Evolutionary conservation across 2,329 filamentous ascomycete genomes (phyloP).

Genomic region (Cercospora berteroae): DNA sequence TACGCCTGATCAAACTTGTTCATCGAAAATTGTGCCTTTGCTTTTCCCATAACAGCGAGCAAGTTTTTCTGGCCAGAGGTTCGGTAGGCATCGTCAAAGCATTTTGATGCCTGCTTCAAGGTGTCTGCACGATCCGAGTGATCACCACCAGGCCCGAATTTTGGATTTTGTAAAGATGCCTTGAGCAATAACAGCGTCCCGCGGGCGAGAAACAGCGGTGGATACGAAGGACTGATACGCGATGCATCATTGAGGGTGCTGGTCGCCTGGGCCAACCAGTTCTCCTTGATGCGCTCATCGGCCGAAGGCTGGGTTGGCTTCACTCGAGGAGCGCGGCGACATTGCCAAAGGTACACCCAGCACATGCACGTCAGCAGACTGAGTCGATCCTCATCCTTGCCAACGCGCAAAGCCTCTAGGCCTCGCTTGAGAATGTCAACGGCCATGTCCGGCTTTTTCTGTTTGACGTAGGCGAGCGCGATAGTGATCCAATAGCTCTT

Average conservation of each 20-base stretch:
- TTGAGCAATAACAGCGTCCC: slow-evolving; percentile 85
- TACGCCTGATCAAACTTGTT: slow-evolving; percentile 83
- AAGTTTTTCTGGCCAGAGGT: slow-evolving; percentile 84
- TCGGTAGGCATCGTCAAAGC: slow-evolving; percentile 89
- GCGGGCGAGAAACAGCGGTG: slow-evolving; percentile 84
- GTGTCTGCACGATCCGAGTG: slow-evolving; percentile 71
- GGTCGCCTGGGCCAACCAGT: slow-evolving; percentile 88
- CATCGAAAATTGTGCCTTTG: slow-evolving; percentile 80
- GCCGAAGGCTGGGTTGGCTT: slow-evolving; percentile 59
- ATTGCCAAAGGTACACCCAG: slow-evolving; percentile 90
- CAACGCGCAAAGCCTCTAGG: slow-evolving; percentile 61
- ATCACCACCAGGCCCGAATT: slow-evolving; percentile 61
- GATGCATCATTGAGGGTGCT: slow-evolving; percentile 92
- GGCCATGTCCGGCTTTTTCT: slow-evolving; percentile 84
- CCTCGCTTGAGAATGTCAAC: slow-evolving; percentile 71
- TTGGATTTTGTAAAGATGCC: slow-evolving; percentile 79
- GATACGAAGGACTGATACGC: slow-evolving; percentile 86
- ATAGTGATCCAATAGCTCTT: slow-evolving; percentile 98
- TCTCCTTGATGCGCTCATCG: slow-evolving; percentile 86
- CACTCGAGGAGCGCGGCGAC: slow-evolving; percentile 71
- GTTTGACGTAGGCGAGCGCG: slow-evolving; percentile 92
- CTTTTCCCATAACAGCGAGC: slow-evolving; percentile 86
- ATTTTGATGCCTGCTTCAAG: slow-evolving; percentile 80
- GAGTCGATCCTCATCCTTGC: slow-evolving; percentile 76
- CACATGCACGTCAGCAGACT: slow-evolving; percentile 81